Evolutionary conservation across 2,329 filamentous ascomycete species (phyloP), one percentile per base, ranked within the genome.

Genomic region (Eutypella sp.): DNA sequence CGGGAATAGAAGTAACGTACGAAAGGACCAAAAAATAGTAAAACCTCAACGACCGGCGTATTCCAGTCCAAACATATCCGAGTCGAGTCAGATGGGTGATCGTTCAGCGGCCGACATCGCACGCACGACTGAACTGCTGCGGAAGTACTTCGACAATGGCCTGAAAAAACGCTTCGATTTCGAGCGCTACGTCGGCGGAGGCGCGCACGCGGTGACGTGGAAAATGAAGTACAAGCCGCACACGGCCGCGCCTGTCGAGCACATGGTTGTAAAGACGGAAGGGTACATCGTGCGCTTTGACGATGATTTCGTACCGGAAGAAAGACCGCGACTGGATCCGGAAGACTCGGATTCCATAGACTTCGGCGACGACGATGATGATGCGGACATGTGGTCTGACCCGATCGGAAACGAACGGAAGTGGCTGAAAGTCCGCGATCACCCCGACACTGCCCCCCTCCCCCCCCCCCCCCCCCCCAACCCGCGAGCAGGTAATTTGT

Each of bases 381-480:
- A 33, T 4, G 41, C 3, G 8, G 15, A 15, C 8, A 10, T 18
- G 9, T 18, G 29, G n/a, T 6, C 18, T 9, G 24, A 36, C 10
- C 41, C 29, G 13, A 33, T 42, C 8, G 18, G 18, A 29, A 42
- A 42, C 23, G 41, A 42, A 29, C 22, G 24, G 19, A 42, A 42
- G 19, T 42, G 41, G 41, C 19, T 42, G 18, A 36, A 18, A 13
- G 41, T 33, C 20, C n/a, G 34, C 13, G 8, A n/a, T n/a, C n/a
- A n/a, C n/a, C n/a, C n/a, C n/a, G n/a, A 37, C 15, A 19, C 10
- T 37, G 25, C 25, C 7, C 25, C 13, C 25, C 25, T 29, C n/a
- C n/a, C n/a, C n/a, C n/a, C n/a, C n/a, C n/a, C n/a, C n/a, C n/a
- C n/a, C n/a, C n/a, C n/a, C n/a, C 10, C n/a, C 15, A 8, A 16